Evolutionary conservation across 768 basidiomycete species (phyloP), one percentile per base, ranked within the genome.

Genomic region (Kwoniella newhampshirensis): DNA sequence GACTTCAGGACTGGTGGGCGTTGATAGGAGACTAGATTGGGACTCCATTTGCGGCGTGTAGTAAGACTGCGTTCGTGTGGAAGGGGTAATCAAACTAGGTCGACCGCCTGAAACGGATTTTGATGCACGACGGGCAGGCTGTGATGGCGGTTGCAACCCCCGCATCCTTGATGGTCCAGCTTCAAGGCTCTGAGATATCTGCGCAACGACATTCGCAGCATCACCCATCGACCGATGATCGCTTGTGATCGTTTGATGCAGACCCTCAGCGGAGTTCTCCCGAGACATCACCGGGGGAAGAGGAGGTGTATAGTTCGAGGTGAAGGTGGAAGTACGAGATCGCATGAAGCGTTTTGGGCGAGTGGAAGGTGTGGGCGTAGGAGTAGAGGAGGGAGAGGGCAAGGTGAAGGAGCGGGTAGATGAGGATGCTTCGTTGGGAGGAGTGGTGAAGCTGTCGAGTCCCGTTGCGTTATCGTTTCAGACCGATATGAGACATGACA

Each of bases 281-380:
- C 70, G 54, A n/a, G 70, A 72, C 63, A 72, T 66, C 51, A 72
- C 63, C 12, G 63, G 51, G 1, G 70, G 56, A 21, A 72, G 32
- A 9, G 66, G 62, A 20, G 66, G 54, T 0, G 58, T 55, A 49
- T 60, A 67, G 9, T 46, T 48, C 11, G 51, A 56, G n/a, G 60
- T 51, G 40, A 64, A 51, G 23, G 64, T 66, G 17, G 67, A 64
- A 37, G 70, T 66, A n/a, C 67, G 51, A 1, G 62, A 60, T 43
- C 69, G 50, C 18, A 51, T 15, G 6, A 32, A 13, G 13, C 32
- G 32, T 32, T 13, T 6, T 6, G 32, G 32, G 6, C 46, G 37
- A 25, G 50, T 54, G 11, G 52, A 46, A 25, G 46, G 35, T 26
- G 40, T 36, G 7, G 47, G 21, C 13, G 44, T 36, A 7, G 56